Evolutionary conservation across 2,329 filamentous ascomycete species (phyloP).

Genomic region (Diaporthe longicolla): DNA sequence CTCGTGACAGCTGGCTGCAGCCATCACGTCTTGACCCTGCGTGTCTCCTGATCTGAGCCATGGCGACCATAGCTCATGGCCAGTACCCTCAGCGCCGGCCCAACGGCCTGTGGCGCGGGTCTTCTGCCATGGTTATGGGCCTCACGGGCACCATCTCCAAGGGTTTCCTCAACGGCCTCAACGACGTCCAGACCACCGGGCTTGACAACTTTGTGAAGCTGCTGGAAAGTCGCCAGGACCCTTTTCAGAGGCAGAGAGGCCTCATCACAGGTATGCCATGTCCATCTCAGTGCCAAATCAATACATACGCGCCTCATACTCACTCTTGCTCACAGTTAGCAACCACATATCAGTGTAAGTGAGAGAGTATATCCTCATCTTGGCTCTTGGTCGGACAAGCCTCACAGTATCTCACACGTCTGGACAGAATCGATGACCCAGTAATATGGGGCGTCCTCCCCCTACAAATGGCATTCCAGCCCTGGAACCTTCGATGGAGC

Average conservation of each 20-base stretch:
- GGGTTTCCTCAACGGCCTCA: conserved; percentile 81
- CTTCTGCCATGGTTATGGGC: conserved; percentile 82
- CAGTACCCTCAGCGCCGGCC: conserved; percentile 57
- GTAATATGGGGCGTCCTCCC: conserved; percentile 94
- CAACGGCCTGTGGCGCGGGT: conserved; percentile 77
- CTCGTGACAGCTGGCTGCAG: not conserved
- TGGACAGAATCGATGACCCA: conserved; percentile 88
- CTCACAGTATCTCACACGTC: conserved; percentile 38
- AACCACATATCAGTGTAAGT: conserved; percentile 93
- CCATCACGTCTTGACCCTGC: not conserved
- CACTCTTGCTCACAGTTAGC: conserved; percentile 70
- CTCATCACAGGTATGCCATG: conserved; percentile 80
- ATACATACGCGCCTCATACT: conserved; percentile 30
- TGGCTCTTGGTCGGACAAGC: not conserved
- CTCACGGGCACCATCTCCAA: conserved; percentile 79
- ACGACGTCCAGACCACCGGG: conserved; percentile 81
- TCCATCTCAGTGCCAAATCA: not conserved
- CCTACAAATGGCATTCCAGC: conserved; percentile 77
- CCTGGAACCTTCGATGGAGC: conserved; percentile 86
- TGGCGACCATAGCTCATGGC: conserved; percentile 42
- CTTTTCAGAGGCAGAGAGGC: conserved; percentile 77
- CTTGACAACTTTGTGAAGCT: conserved; percentile 81
- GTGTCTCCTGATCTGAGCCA: conserved; percentile 12
- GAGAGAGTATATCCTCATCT: conserved; percentile 36
- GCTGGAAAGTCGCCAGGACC: conserved; percentile 80